Evolutionary conservation across 2,329 filamentous ascomycete species (phyloP), one percentile per base, ranked within the genome.

Genomic region (Monosporascus sp.): DNA sequence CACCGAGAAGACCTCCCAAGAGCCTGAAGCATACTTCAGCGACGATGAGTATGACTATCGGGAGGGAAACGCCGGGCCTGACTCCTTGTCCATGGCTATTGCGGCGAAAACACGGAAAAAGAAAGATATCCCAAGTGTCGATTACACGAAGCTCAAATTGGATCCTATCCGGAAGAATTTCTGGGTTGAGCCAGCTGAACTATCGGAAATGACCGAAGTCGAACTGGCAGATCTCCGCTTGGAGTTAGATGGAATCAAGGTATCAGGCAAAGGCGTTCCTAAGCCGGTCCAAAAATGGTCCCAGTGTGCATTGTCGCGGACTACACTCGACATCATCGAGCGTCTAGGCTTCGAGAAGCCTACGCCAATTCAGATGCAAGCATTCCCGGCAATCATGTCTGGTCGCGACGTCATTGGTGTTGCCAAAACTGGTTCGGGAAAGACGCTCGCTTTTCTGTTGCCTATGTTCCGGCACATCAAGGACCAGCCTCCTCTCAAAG

Each of bases 391-490:
- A 9, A 89, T 97, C 64, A 97, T 97, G 89, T 96, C 92, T 27
- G 94, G 94, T 9, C 84, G 91, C 60, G 94, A 99, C 74, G 89
- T 97, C 38, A 90, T 99, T 58, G 94, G 92, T 60, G 91, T 99
- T 50, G 94, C 94, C 18, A 97, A 97, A 75, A 99, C 94, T 25
- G 94, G 94, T 5, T 97, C 94, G 25, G 94, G 94, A 68, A 99
- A 99, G 75, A 99, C 94, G 0, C 85, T 97, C 63, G 94, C 94
- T 6, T 99, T 97, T 68, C 74, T 96, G 31, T 81, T 99, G 45
- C 94, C 94, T 38, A 97, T 97, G 90, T 97, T 99, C 69, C 85
- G 94, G 52, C 94, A 99, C 68, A 96, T 97, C 73, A 94, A 93
- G 70, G 94, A 97, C 65, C 94, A 99, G 68, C 79, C 84, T 48